Percentiles rank a stretch among this genome's conserved stretches.
These are phyloP conservation scores for Aphanomyces invadans DNA, from an alignment of 352 stramenopile species.

Conservation along the genomic window DNA sequence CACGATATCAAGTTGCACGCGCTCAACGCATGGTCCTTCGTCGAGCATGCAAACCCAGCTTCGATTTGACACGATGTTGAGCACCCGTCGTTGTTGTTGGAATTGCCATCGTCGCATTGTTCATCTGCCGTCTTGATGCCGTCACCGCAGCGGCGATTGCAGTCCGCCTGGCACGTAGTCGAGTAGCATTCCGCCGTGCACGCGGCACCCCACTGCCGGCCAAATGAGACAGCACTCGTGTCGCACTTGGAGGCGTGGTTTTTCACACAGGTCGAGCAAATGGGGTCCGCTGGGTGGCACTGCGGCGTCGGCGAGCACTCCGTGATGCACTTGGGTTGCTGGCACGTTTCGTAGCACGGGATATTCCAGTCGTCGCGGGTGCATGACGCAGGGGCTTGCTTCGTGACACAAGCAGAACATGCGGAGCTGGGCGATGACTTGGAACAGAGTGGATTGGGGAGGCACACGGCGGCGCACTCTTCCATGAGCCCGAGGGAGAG, in stretches of 20 bases:
- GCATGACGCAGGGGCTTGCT: slow-evolving; percentile 14
- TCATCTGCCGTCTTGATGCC: slow-evolving; percentile 27
- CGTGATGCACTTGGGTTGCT: slow-evolving; percentile 16
- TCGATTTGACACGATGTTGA: slow-evolving; percentile 27
- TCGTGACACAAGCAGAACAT: slow-evolving; percentile 21
- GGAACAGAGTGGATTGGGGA: slow-evolving; percentile 20
- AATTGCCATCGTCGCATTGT: slow-evolving; percentile 30
- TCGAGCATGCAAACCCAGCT: slow-evolving; percentile 25
- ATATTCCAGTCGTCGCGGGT: slow-evolving; percentile 5
- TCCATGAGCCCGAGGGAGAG: slow-evolving; percentile 19
- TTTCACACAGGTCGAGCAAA: slow-evolving; percentile 10
- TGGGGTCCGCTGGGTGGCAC: slow-evolving; percentile 12
- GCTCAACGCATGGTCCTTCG: slow-evolving; percentile 15
- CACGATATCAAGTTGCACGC: slow-evolving; percentile 20
- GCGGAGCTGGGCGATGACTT: background rate
- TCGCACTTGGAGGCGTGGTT: background rate
- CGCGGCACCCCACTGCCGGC: slow-evolving; percentile 3
- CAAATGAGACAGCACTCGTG: slow-evolving; percentile 9
- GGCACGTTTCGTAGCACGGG: slow-evolving; percentile 22
- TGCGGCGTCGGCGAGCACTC: slow-evolving; percentile 15
- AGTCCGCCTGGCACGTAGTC: background rate
- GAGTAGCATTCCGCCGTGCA: slow-evolving; percentile 15
- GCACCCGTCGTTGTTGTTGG: slow-evolving; percentile 27
- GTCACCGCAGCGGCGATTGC: slow-evolving; percentile 27
- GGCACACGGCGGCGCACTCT: slow-evolving; percentile 4